A percentile compares a stretch with the other conserved stretches of the same genome.
Conservation (phyloP, 2,329 filamentous ascomycete species). For the Penicillium polonicum region DNA sequence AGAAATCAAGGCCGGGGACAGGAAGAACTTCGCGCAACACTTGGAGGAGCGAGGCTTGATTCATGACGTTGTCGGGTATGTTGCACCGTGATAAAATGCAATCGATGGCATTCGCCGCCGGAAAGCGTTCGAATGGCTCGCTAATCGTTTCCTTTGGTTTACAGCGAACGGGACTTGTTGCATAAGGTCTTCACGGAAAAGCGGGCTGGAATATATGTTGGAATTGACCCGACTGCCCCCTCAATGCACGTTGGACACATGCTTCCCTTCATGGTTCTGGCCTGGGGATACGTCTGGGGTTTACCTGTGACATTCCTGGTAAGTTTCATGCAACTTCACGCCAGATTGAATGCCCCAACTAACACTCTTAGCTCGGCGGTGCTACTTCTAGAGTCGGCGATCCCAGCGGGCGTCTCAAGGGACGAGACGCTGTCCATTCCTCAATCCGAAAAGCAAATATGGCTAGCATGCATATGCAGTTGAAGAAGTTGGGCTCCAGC, state of each 20-base stretch:
- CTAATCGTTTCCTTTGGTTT: slow-evolving; percentile 13
- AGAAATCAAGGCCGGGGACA: slow-evolving; percentile 45
- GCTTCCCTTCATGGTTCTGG: slow-evolving; percentile 52
- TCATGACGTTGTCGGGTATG: slow-evolving; percentile 49
- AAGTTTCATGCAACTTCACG: slow-evolving; percentile 16
- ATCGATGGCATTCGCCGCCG: not conserved
- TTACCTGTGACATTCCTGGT: slow-evolving; percentile 48
- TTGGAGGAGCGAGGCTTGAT: slow-evolving; percentile 49
- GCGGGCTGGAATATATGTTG: slow-evolving; percentile 48
- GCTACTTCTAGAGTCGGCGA: slow-evolving; percentile 49
- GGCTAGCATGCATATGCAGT: slow-evolving; percentile 50
- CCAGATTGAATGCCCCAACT: slow-evolving; percentile 6
- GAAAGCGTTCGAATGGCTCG: not conserved
- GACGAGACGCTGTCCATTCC: slow-evolving; percentile 38
- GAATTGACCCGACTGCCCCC: slow-evolving; percentile 51
- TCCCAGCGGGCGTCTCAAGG: slow-evolving; percentile 45
- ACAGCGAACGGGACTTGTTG: slow-evolving; percentile 44
- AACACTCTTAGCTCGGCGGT: slow-evolving; percentile 44
- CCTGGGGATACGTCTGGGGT: slow-evolving; percentile 51
- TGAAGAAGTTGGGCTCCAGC: slow-evolving; percentile 68
- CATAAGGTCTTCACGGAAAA: slow-evolving; percentile 47
- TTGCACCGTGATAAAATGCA: not conserved
- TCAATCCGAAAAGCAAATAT: slow-evolving; percentile 48
- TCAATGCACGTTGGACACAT: slow-evolving; percentile 53
- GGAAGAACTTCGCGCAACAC: slow-evolving; percentile 44